phyloP scores from a whole-genome alignment of 2,329 filamentous ascomycete species.

The Trichocomaceae sp. region DNA sequence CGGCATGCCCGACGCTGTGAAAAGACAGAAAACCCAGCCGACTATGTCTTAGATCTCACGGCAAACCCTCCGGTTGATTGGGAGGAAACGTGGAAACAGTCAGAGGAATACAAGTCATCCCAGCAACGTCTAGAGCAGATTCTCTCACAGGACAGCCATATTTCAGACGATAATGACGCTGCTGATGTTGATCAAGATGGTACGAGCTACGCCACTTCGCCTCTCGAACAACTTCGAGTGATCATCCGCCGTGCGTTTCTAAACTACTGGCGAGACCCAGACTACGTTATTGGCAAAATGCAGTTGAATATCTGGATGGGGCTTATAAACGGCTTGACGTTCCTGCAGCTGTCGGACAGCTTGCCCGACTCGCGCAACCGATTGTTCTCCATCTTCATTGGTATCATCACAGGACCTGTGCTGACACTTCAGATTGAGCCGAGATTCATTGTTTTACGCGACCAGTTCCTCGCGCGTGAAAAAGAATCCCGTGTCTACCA shows the following conservation, averaged over 20 bases:
- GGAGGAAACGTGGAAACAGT: background rate
- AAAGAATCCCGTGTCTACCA: constrained; percentile 12
- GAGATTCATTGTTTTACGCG: constrained; percentile 12
- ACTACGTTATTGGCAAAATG: constrained; percentile 9
- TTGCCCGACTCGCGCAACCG: background rate
- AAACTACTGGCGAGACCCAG: constrained; percentile 16
- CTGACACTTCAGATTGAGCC: constrained; percentile 11
- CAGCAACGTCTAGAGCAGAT: background rate
- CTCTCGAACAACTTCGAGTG: constrained; percentile 53
- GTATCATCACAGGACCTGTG: background rate
- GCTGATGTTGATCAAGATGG: background rate
- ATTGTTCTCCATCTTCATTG: background rate
- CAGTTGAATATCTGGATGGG: constrained; percentile 9
- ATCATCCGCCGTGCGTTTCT: constrained; percentile 32
- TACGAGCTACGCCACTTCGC: background rate
- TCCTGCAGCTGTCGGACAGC: background rate
- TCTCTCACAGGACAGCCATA: background rate
- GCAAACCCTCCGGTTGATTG: background rate
- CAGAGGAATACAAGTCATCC: background rate
- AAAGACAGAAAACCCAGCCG: constrained; percentile 66
- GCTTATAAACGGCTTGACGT: constrained; percentile 12
- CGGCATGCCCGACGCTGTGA: constrained; percentile 61
- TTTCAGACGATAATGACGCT: background rate
- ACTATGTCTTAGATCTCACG: constrained; percentile 33
- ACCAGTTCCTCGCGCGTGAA: constrained; percentile 10